Evolutionary conservation across 768 basidiomycete genomes (phyloP).

Genomic region (Suillus lakei): DNA sequence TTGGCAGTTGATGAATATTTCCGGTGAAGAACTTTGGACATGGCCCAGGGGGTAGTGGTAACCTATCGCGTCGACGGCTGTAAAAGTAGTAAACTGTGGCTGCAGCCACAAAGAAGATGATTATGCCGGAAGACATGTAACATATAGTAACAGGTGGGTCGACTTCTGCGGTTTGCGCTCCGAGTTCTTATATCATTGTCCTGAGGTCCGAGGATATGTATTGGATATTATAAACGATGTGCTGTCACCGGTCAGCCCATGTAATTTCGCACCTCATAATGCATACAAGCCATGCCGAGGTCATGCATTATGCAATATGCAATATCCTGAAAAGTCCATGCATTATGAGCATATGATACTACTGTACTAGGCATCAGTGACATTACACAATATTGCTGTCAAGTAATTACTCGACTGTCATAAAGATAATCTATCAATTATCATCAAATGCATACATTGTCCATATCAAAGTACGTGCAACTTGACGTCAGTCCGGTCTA

Average conservation of each 20-base stretch:
- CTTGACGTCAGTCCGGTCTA: background rate
- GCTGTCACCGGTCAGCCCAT: background rate
- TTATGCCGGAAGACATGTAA: background rate
- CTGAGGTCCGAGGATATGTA: background rate
- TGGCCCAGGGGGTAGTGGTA: conserved; percentile 5
- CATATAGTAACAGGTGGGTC: background rate
- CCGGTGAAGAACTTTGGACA: background rate
- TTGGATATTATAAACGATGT: background rate
- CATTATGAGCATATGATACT: too few species aligned
- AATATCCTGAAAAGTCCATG: too few species aligned
- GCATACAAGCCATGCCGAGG: too few species aligned
- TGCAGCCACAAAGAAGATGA: background rate
- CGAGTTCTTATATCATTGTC: background rate
- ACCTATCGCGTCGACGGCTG: background rate
- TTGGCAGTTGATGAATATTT: background rate
- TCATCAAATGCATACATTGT: background rate
- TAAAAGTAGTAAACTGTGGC: background rate
- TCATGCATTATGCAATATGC: too few species aligned
- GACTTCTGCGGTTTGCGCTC: background rate
- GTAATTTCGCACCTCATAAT: too few species aligned
- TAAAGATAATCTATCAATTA: background rate
- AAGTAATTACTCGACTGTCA: background rate
- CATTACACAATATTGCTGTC: background rate
- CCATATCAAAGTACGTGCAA: background rate
- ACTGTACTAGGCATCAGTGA: too few species aligned